Evolutionary conservation across 768 basidiomycete species (phyloP).

Genomic region (Cyclocybe aegerita): DNA sequence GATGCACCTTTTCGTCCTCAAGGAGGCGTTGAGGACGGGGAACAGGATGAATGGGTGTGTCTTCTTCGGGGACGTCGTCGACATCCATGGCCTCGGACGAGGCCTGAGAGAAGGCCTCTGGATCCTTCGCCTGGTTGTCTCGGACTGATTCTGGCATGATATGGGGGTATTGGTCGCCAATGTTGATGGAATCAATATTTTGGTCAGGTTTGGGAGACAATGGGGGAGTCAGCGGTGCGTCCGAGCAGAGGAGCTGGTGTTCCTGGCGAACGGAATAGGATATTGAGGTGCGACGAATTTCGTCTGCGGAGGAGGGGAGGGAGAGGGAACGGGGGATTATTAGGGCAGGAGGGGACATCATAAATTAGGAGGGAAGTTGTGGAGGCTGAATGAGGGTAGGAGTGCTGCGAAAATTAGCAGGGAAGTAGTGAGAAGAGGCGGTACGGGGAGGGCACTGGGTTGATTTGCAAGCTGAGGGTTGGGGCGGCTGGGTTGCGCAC

Average conservation of each 20-base stretch:
- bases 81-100: constrained; percentile 22
- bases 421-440: not conserved
- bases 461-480: not conserved
- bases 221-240: constrained; percentile 72
- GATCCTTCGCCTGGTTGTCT: constrained; percentile 5
- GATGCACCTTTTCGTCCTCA: constrained; percentile 69
- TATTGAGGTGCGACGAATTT: constrained; percentile 23
- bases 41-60: constrained; percentile 15
- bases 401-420: constrained; percentile 4
- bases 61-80: constrained; percentile 18
- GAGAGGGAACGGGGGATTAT: constrained; percentile 32
- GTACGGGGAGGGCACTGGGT: not conserved
- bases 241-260: constrained; percentile 43
- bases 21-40: constrained; percentile 55
- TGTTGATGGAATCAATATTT: constrained; percentile 5
- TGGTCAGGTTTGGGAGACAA: constrained; percentile 51
- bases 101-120: constrained; percentile 5
- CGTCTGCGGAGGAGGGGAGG: constrained; percentile 25
- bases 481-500: constrained; percentile 1
- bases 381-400: not conserved
- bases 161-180: constrained; percentile 14
- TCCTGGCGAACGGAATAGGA: constrained; percentile 25
- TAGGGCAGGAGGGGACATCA: constrained; percentile 24
- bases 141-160: constrained; percentile 3
- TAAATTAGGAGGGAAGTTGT: constrained; percentile 8